Evolutionary conservation across 345 rosid species (phyloP).

Genomic region (Syzygium aqueum): DNA sequence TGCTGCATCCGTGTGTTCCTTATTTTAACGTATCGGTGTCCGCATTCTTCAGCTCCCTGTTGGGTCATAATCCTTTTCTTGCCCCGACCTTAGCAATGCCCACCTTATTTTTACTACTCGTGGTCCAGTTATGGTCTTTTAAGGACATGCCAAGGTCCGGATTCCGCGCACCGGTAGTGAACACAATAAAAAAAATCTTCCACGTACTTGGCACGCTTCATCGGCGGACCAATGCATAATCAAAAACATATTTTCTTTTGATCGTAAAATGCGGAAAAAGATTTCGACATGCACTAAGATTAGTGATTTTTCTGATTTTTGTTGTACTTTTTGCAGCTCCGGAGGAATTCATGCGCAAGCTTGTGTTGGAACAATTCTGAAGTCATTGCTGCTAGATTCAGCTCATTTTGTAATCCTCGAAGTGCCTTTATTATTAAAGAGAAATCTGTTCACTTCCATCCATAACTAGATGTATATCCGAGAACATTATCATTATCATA

Average conservation of each 20-base stretch:
- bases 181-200: not conserved
- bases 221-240: too few relatives aligned
- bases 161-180: not conserved
- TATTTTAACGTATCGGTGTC: too few relatives aligned
- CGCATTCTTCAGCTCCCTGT: too few relatives aligned
- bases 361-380: conserved; percentile 31
- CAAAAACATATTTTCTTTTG: not conserved
- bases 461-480: not conserved
- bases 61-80: too few relatives aligned
- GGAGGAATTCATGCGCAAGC: conserved; percentile 34
- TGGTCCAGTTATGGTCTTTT: too few relatives aligned
- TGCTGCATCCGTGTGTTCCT: too few relatives aligned
- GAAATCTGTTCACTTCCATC: not conserved
- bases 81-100: too few relatives aligned
- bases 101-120: too few relatives aligned
- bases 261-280: not conserved
- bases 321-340: conserved; percentile 31
- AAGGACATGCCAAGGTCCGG: too few relatives aligned
- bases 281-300: not conserved
- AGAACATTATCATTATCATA: not conserved
- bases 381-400: not conserved
- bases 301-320: not conserved
- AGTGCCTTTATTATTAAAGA: not conserved
- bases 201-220: not conserved
- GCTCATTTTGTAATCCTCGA: too few relatives aligned